These are phyloP conservation scores for Pestalotiopsis sp. DNA, from an alignment of 2,329 filamentous ascomycete species.

Conservation along the genomic window DNA sequence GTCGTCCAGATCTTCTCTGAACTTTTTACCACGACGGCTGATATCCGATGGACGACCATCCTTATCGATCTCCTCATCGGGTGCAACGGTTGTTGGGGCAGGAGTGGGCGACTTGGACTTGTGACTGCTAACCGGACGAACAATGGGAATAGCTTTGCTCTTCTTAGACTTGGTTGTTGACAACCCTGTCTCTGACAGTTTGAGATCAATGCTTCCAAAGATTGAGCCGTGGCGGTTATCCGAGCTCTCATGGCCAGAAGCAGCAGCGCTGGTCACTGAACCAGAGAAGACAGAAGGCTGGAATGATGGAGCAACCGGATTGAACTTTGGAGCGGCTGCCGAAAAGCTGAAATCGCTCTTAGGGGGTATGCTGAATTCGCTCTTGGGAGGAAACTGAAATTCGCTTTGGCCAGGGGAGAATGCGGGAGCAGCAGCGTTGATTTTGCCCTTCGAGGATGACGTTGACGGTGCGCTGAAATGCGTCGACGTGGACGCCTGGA, in stretches of 20 bases:
- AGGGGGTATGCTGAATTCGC: constrained; percentile 64
- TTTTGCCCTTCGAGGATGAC: constrained; percentile 43
- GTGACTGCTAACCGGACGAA: constrained; percentile 62
- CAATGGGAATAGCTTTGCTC: constrained; percentile 83
- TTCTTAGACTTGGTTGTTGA: constrained; percentile 65
- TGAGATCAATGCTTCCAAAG: constrained; percentile 70
- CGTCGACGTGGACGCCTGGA: constrained; percentile 44
- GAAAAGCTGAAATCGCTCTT: constrained; percentile 71
- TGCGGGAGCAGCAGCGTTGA: constrained; percentile 70
- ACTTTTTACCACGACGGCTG: constrained; percentile 72
- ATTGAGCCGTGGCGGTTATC: constrained; percentile 55
- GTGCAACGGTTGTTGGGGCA: neutral
- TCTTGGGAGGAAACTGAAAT: constrained; percentile 64
- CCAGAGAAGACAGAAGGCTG: constrained; percentile 60
- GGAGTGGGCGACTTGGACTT: constrained; percentile 18
- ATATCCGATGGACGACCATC: constrained; percentile 67
- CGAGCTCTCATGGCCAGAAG: constrained; percentile 46
- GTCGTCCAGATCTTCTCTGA: constrained; percentile 64
- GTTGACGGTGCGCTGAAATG: constrained; percentile 45
- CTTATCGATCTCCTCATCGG: constrained; percentile 48
- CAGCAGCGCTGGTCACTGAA: constrained; percentile 47
- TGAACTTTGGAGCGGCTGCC: constrained; percentile 67
- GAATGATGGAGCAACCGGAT: constrained; percentile 77
- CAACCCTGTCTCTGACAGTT: constrained; percentile 62
- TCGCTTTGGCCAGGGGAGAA: constrained; percentile 67